A percentile compares a stretch with the other conserved stretches of the same genome.
phyloP scores from a whole-genome alignment of 495 filamentous ascomycete species.

The Podospora pseudoanserina region DNA sequence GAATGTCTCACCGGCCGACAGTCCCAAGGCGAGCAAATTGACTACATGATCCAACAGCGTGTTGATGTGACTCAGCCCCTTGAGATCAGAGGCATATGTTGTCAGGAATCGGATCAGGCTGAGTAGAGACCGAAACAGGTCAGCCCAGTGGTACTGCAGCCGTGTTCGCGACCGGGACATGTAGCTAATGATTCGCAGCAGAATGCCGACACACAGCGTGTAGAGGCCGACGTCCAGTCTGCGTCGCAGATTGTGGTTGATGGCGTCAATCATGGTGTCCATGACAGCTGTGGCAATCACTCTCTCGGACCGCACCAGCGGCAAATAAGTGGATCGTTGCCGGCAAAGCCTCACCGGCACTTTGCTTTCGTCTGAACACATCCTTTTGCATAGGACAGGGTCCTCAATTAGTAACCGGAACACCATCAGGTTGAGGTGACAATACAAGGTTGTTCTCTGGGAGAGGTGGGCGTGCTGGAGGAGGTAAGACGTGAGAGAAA shows the following conservation, averaged over 20 bases:
- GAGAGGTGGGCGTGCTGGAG: slow-evolving; percentile 91
- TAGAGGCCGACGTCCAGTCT: slow-evolving; percentile 83
- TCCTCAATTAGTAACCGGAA: slow-evolving; percentile 89
- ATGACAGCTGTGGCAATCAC: slow-evolving; percentile 70
- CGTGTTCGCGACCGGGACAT: slow-evolving; percentile 74
- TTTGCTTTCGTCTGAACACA: slow-evolving; percentile 79
- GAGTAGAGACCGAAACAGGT: slow-evolving; percentile 87
- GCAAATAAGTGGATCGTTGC: slow-evolving; percentile 86
- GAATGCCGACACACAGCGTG: slow-evolving; percentile 70
- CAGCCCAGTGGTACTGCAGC: slow-evolving; percentile 88
- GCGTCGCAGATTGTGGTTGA: slow-evolving; percentile 89
- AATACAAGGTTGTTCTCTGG: slow-evolving; percentile 69
- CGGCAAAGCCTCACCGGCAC: slow-evolving; percentile 78
- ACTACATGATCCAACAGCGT: slow-evolving; percentile 67
- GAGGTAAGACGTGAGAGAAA: slow-evolving; percentile 89
- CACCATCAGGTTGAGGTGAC: slow-evolving; percentile 75
- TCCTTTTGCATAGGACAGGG: slow-evolving; percentile 72
- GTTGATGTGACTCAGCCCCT: slow-evolving; percentile 55
- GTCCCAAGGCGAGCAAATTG: slow-evolving; percentile 77
- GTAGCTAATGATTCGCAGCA: slow-evolving; percentile 77
- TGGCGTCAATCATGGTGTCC: slow-evolving; percentile 81
- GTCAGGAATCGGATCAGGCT: slow-evolving; percentile 88
- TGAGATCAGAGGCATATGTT: slow-evolving; percentile 74
- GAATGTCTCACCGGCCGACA: slow-evolving; percentile 87
- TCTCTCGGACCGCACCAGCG: slow-evolving; percentile 65